phyloP scores from a whole-genome alignment of 306 rosid species.

The Dryas drummondii region DNA sequence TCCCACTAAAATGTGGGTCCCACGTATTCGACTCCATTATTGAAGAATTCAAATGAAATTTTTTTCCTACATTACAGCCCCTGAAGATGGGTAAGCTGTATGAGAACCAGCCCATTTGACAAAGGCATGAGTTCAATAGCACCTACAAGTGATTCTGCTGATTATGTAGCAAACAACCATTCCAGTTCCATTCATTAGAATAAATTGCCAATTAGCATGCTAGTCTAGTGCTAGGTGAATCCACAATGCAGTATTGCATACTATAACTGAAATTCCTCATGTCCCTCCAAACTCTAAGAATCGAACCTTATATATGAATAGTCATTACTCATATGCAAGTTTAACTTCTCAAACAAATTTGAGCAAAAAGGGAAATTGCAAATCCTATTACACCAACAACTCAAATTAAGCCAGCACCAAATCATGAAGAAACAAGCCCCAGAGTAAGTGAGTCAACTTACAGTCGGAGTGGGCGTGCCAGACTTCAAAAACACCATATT shows the following conservation, averaged over 20 bases:
- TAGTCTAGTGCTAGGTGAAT: background rate
- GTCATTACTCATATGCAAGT: background rate
- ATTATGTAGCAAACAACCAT: background rate
- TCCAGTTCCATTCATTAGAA: background rate
- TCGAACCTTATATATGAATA: background rate
- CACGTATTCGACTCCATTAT: background rate
- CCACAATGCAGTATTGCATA: background rate
- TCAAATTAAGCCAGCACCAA: background rate
- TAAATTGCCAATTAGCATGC: background rate
- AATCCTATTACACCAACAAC: background rate
- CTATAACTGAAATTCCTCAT: background rate
- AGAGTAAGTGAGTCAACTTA: slow-evolving; percentile 36
- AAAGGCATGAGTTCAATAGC: background rate
- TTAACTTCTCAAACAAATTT: background rate
- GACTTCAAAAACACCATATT: slow-evolving; percentile 85
- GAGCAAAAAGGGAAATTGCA: background rate
- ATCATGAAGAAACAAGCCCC: slow-evolving; percentile 7
- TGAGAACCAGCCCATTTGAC: background rate
- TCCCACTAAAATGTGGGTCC: background rate
- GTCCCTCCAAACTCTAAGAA: background rate
- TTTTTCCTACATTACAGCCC: background rate
- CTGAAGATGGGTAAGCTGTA: background rate
- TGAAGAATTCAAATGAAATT: background rate
- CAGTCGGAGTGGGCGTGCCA: slow-evolving; percentile 89
- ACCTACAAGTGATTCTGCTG: background rate